Percentiles rank a stretch among this genome's conserved stretches.
Evolutionary conservation across 352 stramenopile species (phyloP).

Genomic region (Phytophthora sojae): DNA sequence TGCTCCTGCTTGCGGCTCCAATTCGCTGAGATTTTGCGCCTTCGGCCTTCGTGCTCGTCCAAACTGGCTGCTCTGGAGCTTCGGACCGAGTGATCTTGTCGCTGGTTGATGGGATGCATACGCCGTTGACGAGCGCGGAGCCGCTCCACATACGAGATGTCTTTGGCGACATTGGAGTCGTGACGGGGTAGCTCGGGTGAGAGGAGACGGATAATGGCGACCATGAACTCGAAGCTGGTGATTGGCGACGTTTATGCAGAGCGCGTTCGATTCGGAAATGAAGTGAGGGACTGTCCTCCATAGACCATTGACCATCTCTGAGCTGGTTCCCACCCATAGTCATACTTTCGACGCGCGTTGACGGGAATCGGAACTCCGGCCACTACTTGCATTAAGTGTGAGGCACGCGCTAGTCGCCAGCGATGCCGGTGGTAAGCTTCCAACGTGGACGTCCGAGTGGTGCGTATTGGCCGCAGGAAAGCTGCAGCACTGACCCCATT

Average conservation of each 20-base stretch:
- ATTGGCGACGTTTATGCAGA: background rate
- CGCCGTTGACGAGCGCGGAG: constrained; percentile 36
- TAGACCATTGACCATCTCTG: too few species aligned
- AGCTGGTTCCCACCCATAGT: background rate
- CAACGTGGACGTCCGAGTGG: background rate
- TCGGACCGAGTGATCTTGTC: background rate
- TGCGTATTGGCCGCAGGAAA: background rate
- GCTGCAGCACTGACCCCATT: background rate
- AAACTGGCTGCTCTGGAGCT: background rate
- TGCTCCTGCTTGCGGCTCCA: constrained; percentile 13
- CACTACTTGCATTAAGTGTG: background rate
- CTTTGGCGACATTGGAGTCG: background rate
- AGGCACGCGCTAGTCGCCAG: background rate
- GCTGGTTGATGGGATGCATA: constrained; percentile 20
- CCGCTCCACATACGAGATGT: constrained; percentile 23
- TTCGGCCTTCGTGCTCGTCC: constrained; percentile 20
- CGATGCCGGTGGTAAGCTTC: background rate
- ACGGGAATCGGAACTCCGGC: background rate
- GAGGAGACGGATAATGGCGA: background rate
- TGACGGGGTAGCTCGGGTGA: background rate
- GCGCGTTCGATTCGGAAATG: background rate
- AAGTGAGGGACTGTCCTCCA: too few species aligned
- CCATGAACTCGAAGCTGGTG: background rate
- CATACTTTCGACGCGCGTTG: background rate
- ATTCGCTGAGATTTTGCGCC: constrained; percentile 33